Evolutionary conservation across 2,329 filamentous ascomycete species (phyloP).

Genomic region (Verticillium tricorpus): DNA sequence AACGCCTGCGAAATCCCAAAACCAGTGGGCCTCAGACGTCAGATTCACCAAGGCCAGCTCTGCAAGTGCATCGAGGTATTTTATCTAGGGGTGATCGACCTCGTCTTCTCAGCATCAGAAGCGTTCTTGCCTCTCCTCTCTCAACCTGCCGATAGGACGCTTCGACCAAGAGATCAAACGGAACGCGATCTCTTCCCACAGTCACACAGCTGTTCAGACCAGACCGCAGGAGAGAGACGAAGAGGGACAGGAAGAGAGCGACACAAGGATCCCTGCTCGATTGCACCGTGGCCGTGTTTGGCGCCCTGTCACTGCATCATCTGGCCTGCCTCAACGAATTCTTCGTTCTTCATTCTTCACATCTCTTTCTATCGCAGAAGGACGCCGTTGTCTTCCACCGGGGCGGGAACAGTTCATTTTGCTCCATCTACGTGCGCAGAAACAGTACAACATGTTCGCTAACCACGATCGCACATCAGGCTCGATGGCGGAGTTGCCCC

Average conservation of each 20-base stretch:
- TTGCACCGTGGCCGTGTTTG: not conserved
- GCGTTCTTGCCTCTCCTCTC: not conserved
- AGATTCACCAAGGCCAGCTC: not conserved
- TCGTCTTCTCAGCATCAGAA: not conserved
- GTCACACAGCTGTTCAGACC: not conserved
- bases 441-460: not conserved
- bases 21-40: not conserved
- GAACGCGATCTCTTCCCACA: not conserved
- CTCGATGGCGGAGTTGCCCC: conserved; percentile 86
- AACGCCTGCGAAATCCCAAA: not conserved
- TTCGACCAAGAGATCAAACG: not conserved
- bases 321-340: conserved; percentile 3
- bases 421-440: not conserved
- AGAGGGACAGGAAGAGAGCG: no score
- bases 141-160: not conserved
- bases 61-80: not conserved
- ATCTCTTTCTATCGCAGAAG: conserved; percentile 5
- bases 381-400: not conserved
- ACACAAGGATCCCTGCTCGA: not conserved
- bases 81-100: not conserved
- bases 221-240: not conserved
- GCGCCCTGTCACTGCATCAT: not conserved
- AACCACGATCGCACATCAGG: conserved; percentile 43
- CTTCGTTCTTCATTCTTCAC: not conserved
- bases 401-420: not conserved